Evolutionary conservation across 257 asterid genomes (phyloP).

Genomic region (Penstemon barbatus): DNA sequence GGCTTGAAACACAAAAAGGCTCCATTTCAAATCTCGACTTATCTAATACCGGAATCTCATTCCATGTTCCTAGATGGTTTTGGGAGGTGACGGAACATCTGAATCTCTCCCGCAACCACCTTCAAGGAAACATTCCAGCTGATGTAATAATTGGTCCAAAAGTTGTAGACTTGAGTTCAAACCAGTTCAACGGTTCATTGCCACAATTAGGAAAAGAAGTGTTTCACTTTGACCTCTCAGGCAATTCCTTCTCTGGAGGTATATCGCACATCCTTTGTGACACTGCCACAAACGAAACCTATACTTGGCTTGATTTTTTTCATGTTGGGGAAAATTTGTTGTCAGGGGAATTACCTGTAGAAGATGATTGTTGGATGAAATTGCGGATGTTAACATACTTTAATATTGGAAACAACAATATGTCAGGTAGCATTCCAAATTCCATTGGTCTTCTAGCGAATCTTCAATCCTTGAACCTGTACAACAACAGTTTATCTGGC

Average conservation of each 20-base stretch:
- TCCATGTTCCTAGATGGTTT: slow-evolving; percentile 35
- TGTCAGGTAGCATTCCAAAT: slow-evolving; percentile 38
- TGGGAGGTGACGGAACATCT: slow-evolving; percentile 8
- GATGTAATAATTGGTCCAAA: not conserved
- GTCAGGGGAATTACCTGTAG: slow-evolving; percentile 31
- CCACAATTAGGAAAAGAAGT: slow-evolving; percentile 22
- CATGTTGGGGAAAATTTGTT: slow-evolving; percentile 32
- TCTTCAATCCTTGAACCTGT: slow-evolving; percentile 28
- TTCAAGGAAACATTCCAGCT: slow-evolving; percentile 32
- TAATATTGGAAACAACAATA: slow-evolving; percentile 33
- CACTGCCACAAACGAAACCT: not conserved
- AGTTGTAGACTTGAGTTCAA: slow-evolving; percentile 27
- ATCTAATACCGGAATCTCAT: slow-evolving; percentile 30
- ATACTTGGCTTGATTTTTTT: slow-evolving; percentile 13
- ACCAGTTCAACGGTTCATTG: slow-evolving; percentile 35
- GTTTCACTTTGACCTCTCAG: slow-evolving; percentile 32
- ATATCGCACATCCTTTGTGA: no score
- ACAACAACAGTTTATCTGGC: slow-evolving; percentile 31
- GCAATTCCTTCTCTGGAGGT: slow-evolving; percentile 33
- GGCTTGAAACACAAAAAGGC: slow-evolving; percentile 32
- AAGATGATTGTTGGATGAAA: slow-evolving; percentile 34
- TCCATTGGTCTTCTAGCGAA: slow-evolving; percentile 32
- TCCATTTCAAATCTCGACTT: not conserved
- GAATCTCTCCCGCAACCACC: slow-evolving; percentile 35
- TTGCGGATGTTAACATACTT: slow-evolving; percentile 23